Evolutionary conservation across 2,329 filamentous ascomycete genomes (phyloP), one percentile per base, ranked within the genome.

Genomic region (Penicillium sp.): DNA sequence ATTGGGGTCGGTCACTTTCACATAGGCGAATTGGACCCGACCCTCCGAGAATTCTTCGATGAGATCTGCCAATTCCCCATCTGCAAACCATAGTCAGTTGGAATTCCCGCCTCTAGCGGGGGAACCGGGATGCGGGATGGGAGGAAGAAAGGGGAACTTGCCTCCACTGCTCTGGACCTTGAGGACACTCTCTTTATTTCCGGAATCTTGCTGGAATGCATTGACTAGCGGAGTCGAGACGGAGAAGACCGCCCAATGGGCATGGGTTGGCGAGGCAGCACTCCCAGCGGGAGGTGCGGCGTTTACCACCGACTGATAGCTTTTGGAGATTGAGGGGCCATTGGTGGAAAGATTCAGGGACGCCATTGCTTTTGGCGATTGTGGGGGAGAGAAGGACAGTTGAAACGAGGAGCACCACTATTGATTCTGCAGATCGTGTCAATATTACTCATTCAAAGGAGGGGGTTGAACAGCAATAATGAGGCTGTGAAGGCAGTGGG

Each of bases 21-120:
- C 82, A 59, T 93, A 96, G 17, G 88, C 92, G 67, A 95, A 98
- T 67, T 98, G 92, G 52, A 98, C 84, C 56, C 88, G 84, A 37
- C 92, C 92, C 65, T 98, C 92, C 51, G 83, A 96, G 67, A 98
- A 95, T 49, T 98, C 92, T 52, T 98, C 92, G 54, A 94, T 78
- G 42, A 98, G 74, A 50, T 95, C 88, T 40, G 80, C 72, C 46
- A 98, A 73, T 66, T 98, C 90, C 47, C 92, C 92, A 69, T 95
- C 89, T 92, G 59, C 27, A 34, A 1, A 17, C n/a, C 15, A 4
- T 5, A 31, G 18, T 41, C 14, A 45, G 34, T 16, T 12, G 8
- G 32, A 28, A 9, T 9, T 22, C 18, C 5, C 18, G 5, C 18
- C 9, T 5, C 18, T n/a, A n/a, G n/a, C n/a, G n/a, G n/a, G n/a